phyloP scores from a whole-genome alignment of 2,329 filamentous ascomycete genomes.

The Fusarium brevicatenulatum region DNA sequence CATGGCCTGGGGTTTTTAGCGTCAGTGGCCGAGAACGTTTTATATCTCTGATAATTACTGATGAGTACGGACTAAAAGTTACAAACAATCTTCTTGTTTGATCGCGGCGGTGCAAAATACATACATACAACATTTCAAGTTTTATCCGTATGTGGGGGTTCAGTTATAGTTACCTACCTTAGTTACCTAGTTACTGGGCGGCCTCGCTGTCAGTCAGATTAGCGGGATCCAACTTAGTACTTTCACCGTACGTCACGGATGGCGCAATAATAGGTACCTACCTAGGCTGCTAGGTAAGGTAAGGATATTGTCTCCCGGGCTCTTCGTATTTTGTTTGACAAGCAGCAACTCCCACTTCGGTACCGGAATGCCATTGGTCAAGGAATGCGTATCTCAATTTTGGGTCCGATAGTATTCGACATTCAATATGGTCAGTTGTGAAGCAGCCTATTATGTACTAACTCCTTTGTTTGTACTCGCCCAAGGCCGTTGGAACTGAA shows the following conservation, averaged over 20 bases:
- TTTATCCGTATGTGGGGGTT: background rate
- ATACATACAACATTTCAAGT: background rate
- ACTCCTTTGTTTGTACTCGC: background rate
- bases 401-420: background rate
- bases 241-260: constrained; percentile 9
- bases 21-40: constrained; percentile 5
- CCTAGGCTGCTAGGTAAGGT: too few species aligned
- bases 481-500: background rate
- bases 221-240: background rate
- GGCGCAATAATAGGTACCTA: constrained; percentile 4
- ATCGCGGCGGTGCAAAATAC: constrained; percentile 19
- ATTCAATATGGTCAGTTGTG: background rate
- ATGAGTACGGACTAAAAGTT: background rate
- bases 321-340: constrained; percentile 4
- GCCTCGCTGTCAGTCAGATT: constrained; percentile 39
- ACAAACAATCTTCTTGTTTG: background rate
- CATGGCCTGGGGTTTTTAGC: constrained; percentile 4
- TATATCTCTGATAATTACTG: background rate
- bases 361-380: background rate
- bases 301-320: background rate
- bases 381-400: background rate
- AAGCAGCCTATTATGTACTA: background rate
- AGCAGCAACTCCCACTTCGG: background rate
- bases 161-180: too few species aligned
- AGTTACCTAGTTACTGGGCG: constrained; percentile 7